phyloP scores from a whole-genome alignment of 768 basidiomycete species.

The Tulasnella sp. region DNA sequence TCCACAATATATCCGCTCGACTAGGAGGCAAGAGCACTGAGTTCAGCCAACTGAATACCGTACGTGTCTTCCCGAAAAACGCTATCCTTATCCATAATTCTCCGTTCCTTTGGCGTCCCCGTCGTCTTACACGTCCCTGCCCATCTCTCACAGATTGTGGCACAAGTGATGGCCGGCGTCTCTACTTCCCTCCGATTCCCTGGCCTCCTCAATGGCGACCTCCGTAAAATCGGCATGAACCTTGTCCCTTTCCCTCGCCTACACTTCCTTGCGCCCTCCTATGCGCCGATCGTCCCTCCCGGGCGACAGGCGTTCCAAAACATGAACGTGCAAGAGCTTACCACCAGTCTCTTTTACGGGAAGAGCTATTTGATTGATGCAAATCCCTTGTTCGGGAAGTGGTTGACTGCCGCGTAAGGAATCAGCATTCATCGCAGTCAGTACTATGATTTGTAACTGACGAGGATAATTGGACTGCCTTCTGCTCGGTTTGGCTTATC shows the following conservation, averaged over 20 bases:
- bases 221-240: constrained; percentile 87
- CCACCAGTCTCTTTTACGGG: constrained; percentile 58
- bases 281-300: constrained; percentile 75
- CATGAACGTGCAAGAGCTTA: constrained; percentile 55
- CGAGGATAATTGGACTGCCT: too few species aligned
- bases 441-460: too few species aligned
- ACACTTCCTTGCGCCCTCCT: constrained; percentile 94
- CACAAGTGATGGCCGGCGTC: constrained; percentile 89
- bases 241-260: constrained; percentile 92
- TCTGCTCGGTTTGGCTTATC: background rate
- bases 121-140: constrained; percentile 2
- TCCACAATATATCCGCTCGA: constrained; percentile 55
- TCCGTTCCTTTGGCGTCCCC: background rate
- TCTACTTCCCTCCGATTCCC: constrained; percentile 88
- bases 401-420: constrained; percentile 60
- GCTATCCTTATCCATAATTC: background rate
- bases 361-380: constrained; percentile 72
- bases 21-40: constrained; percentile 52
- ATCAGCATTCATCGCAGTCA: background rate
- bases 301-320: constrained; percentile 50
- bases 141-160: constrained; percentile 44
- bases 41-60: constrained; percentile 60
- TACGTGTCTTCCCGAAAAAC: constrained; percentile 25
- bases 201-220: constrained; percentile 85
- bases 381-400: constrained; percentile 70